Conservation (phyloP, 1,284 basidiomycete species). For the Hypsizygus ulmarius region DNA sequence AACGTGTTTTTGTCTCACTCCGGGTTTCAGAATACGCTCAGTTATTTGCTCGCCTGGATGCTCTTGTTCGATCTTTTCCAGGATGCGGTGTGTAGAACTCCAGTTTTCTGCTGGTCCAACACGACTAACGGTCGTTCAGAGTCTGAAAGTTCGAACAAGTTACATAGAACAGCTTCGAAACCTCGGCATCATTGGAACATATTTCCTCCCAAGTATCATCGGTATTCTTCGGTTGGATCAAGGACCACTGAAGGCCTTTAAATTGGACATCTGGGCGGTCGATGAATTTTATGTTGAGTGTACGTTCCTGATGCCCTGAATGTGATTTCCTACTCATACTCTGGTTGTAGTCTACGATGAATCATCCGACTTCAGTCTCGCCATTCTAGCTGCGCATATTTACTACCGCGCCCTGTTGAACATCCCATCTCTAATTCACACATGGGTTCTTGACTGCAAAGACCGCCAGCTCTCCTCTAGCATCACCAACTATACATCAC, state of each 20-base stretch:
- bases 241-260: constrained; percentile 62
- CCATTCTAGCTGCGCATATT: constrained; percentile 82
- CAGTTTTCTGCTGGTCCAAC: not conserved
- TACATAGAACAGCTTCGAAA: constrained; percentile 87
- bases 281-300: constrained; percentile 85
- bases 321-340: constrained; percentile 2
- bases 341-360: constrained; percentile 56
- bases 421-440: constrained; percentile 80
- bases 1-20: constrained; percentile 14
- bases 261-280: constrained; percentile 79
- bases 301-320: constrained; percentile 38
- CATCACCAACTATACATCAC: constrained; percentile 78
- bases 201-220: constrained; percentile 79
- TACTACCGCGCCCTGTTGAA: constrained; percentile 84
- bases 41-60: constrained; percentile 89
- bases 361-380: constrained; percentile 54
- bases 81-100: constrained; percentile 63
- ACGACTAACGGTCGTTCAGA: constrained; percentile 41
- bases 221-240: constrained; percentile 64
- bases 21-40: constrained; percentile 45
- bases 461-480: constrained; percentile 83
- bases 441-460: constrained; percentile 86
- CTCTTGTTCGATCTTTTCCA: constrained; percentile 84
- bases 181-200: constrained; percentile 57
- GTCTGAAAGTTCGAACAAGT: constrained; percentile 73